Evolutionary conservation across 2,329 filamentous ascomycete genomes (phyloP).

Genomic region (Fusarium pininemorale): DNA sequence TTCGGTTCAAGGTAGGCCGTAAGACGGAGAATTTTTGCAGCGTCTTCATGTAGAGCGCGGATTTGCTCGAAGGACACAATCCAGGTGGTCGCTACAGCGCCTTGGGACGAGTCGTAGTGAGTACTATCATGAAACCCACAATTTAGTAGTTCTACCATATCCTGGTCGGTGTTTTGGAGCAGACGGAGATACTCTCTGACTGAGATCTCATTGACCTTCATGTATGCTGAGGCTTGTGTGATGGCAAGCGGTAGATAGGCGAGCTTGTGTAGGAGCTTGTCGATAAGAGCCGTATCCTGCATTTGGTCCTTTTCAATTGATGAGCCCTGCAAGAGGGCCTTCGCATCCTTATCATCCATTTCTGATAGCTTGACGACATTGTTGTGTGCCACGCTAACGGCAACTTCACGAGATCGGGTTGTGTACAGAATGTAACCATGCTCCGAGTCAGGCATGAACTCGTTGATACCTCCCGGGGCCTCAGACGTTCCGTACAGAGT

Average conservation of each 20-base stretch:
- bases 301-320: neutral
- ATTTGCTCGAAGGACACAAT: constrained; percentile 54
- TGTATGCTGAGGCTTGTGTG: constrained; percentile 52
- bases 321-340: constrained; percentile 30
- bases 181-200: constrained; percentile 48
- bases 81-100: constrained; percentile 52
- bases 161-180: constrained; percentile 42
- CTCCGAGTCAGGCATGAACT: constrained; percentile 44
- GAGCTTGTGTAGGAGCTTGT: constrained; percentile 42
- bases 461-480: constrained; percentile 10
- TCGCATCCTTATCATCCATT: constrained; percentile 33
- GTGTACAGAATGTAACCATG: constrained; percentile 50
- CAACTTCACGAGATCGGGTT: constrained; percentile 45
- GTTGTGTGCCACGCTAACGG: neutral
- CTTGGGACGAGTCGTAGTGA: constrained; percentile 44
- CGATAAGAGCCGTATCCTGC: fast-evolving
- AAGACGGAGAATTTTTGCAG: constrained; percentile 48
- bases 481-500: constrained; percentile 8
- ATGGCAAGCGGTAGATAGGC: constrained; percentile 51
- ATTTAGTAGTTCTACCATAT: constrained; percentile 23
- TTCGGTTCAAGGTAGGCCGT: constrained; percentile 52
- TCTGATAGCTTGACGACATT: neutral
- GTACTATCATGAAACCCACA: constrained; percentile 46
- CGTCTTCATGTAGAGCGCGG: constrained; percentile 33
- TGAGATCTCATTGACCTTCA: constrained; percentile 44